Evolutionary conservation across 129 eudicot genomes (phyloP).

Genomic region (Daucus carota): DNA sequence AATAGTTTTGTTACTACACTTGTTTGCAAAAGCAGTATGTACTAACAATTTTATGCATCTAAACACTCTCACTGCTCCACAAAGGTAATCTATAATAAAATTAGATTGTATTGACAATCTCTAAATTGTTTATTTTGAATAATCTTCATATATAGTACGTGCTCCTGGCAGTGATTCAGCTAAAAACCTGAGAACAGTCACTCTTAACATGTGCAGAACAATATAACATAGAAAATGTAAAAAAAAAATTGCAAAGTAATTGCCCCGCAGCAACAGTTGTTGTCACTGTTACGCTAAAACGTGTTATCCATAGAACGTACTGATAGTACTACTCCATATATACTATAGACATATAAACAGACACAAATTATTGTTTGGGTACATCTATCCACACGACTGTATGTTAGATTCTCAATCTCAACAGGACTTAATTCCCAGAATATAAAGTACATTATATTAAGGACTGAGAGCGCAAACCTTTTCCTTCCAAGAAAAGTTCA

Average conservation of each 20-base stretch:
- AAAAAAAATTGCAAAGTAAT: no score
- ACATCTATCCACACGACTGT: background rate
- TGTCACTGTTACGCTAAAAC: no score
- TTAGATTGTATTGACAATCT: no score
- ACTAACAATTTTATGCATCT: background rate
- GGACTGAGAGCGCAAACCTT: slow-evolving; percentile 41
- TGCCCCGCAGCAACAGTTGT: no score
- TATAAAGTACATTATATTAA: background rate
- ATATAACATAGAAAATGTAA: no score
- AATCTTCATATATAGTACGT: background rate
- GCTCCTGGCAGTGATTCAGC: no score
- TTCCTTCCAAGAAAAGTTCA: slow-evolving; percentile 73
- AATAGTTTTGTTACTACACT: background rate
- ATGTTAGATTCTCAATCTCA: background rate
- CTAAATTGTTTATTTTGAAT: no score
- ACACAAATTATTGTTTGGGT: background rate
- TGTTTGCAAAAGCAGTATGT: background rate
- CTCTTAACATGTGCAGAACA: no score
- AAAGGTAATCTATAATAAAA: background rate
- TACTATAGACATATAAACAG: background rate
- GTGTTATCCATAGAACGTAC: no score
- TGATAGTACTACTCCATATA: no score
- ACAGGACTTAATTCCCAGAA: no score
- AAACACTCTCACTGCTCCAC: background rate
- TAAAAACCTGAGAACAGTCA: no score